Evolutionary conservation across 441 rosid genomes (phyloP).

Genomic region (Viola pubescens): DNA sequence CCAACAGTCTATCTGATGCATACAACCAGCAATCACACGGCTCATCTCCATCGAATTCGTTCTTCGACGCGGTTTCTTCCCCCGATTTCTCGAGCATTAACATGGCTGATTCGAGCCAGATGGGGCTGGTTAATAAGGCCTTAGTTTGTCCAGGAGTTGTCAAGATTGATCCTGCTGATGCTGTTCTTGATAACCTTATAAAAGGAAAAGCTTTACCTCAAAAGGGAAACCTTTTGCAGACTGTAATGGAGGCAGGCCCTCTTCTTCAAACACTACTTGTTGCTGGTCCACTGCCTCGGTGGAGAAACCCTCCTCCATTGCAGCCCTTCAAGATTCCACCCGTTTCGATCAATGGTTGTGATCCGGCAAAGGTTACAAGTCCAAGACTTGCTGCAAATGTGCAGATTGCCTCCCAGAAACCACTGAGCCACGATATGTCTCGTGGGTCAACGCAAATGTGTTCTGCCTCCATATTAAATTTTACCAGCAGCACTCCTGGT

Average conservation of each 20-base stretch:
- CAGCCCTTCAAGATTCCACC: slow-evolving; percentile 48
- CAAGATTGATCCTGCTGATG: slow-evolving; percentile 34
- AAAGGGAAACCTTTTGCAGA: slow-evolving; percentile 61
- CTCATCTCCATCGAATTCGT: slow-evolving; percentile 62
- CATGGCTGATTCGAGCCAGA: slow-evolving; percentile 43
- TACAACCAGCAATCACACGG: slow-evolving; percentile 38
- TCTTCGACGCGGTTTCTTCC: slow-evolving; percentile 63
- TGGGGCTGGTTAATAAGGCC: slow-evolving; percentile 26
- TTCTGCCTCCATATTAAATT: slow-evolving; percentile 44
- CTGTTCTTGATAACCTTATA: slow-evolving; percentile 37
- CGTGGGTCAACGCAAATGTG: slow-evolving; percentile 32
- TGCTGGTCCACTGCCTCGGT: slow-evolving; percentile 79
- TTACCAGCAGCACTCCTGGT: slow-evolving; percentile 26
- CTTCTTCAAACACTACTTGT: slow-evolving; percentile 67
- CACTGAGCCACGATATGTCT: slow-evolving; percentile 19
- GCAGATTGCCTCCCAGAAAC: slow-evolving; percentile 8
- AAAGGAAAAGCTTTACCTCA: slow-evolving; percentile 51
- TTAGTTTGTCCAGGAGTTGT: slow-evolving; percentile 16
- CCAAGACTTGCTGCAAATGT: slow-evolving; percentile 12
- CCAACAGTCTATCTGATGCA: slow-evolving; percentile 50
- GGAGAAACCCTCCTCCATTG: slow-evolving; percentile 87
- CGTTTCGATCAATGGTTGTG: slow-evolving; percentile 30
- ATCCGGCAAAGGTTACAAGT: slow-evolving; percentile 7
- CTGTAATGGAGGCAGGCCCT: slow-evolving; percentile 70
- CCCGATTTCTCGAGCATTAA: slow-evolving; percentile 58